Percentiles rank a stretch among this genome's conserved stretches.
Conservation (phyloP, 345 rosid genomes). For the Eucalyptus virginea region DNA sequence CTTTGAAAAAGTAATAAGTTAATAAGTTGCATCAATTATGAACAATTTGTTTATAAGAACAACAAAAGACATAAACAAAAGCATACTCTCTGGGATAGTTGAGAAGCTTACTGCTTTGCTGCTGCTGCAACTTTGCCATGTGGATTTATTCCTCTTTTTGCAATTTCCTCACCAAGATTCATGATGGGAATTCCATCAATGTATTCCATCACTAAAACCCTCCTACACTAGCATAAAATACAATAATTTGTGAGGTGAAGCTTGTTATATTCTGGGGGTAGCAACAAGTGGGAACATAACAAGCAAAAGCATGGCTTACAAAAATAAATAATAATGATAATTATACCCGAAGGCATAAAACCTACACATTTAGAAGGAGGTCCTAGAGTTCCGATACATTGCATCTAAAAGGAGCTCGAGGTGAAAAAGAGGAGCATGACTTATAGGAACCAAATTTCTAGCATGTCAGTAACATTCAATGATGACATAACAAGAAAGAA, state of each 20-base stretch:
- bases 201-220: conserved; percentile 81
- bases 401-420: neutral
- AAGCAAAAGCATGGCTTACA: neutral
- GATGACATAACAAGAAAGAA: neutral
- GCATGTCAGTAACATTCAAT: neutral
- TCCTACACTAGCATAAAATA: conserved; percentile 20
- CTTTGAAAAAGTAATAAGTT: neutral
- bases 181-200: conserved; percentile 86
- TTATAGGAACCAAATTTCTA: neutral
- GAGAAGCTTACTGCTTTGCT: conserved; percentile 87
- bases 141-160: conserved; percentile 86
- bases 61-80: neutral
- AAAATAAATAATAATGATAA: neutral
- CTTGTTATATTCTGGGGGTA: neutral
- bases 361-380: neutral
- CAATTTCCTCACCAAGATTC: conserved; percentile 83
- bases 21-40: neutral
- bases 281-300: neutral
- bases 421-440: neutral
- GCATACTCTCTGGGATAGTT: conserved; percentile 27
- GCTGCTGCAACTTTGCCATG: conserved; percentile 69
- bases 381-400: neutral
- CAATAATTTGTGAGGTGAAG: neutral
- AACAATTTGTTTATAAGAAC: neutral
- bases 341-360: neutral